These are phyloP conservation scores for Protomyces inundatus DNA, from an alignment of 1,139 yeast species.

Conservation along the genomic window DNA sequence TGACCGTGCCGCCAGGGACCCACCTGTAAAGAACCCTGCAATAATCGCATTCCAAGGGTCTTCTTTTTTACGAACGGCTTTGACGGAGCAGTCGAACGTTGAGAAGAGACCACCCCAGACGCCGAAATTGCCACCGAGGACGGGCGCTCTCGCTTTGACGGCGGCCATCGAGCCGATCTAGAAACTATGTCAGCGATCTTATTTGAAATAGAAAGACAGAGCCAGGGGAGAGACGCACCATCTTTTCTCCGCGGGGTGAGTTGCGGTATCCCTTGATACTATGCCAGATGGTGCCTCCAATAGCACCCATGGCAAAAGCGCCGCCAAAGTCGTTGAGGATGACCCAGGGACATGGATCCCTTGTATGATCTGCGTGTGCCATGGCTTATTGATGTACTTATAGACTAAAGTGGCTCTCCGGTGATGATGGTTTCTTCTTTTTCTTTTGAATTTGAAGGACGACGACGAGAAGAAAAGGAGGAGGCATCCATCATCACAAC, in stretches of 20 bases:
- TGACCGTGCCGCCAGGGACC: conserved; percentile 95
- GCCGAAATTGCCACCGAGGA: conserved; percentile 97
- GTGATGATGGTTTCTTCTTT: neutral
- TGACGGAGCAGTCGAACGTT: conserved; percentile 90
- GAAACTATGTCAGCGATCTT: conserved; percentile 39
- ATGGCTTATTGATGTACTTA: neutral
- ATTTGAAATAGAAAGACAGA: neutral
- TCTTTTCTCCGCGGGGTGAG: conserved; percentile 81
- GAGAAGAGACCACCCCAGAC: conserved; percentile 99
- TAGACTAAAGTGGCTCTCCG: neutral
- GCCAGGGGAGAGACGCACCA: neutral
- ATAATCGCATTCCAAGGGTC: conserved; percentile 93
- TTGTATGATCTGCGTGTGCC: conserved; percentile 75
- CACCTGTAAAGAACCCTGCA: conserved; percentile 98
- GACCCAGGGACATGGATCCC: conserved; percentile 99
- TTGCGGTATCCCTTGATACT: conserved; percentile 98
- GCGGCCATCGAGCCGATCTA: conserved; percentile 84
- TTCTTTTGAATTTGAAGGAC: neutral
- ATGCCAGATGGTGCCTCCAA: conserved; percentile 96
- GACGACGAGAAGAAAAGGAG: neutral
- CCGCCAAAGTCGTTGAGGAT: conserved; percentile 97
- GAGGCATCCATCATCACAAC: neutral
- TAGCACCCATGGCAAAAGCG: conserved; percentile 89
- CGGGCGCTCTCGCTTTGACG: conserved; percentile 94
- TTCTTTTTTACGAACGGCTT: conserved; percentile 92